Percentiles rank a stretch among this genome's conserved stretches.
Evolutionary conservation across 345 rosid species (phyloP).

Genomic region (Euphorbia tirucalli): DNA sequence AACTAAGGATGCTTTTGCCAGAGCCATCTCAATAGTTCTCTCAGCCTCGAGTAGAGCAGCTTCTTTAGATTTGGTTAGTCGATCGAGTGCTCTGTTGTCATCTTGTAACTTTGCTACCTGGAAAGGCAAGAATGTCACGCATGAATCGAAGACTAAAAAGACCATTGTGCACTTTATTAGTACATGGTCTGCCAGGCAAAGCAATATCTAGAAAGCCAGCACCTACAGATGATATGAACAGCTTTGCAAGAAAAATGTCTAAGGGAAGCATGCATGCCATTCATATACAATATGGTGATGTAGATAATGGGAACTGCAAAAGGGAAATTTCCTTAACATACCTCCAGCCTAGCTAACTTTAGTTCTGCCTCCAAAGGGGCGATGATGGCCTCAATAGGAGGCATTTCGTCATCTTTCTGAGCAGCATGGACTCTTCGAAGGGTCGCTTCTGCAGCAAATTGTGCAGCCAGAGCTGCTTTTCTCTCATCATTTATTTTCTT

Average conservation of each 20-base stretch:
- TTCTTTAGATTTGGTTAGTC: constrained; percentile 54
- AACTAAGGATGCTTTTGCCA: constrained; percentile 49
- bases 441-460: constrained; percentile 54
- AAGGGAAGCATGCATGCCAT: not conserved
- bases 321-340: constrained; percentile 17
- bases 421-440: constrained; percentile 56
- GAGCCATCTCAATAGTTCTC: constrained; percentile 46
- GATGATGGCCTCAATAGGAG: constrained; percentile 55
- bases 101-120: constrained; percentile 47
- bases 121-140: constrained; percentile 7
- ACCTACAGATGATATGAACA: not conserved
- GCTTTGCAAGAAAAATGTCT: not conserved
- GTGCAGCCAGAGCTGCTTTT: constrained; percentile 46
- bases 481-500: constrained; percentile 50
- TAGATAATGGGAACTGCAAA: constrained; percentile 8
- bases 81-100: constrained; percentile 47
- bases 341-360: constrained; percentile 47
- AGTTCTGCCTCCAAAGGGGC: constrained; percentile 52
- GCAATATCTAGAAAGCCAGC: not conserved
- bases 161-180: not conserved
- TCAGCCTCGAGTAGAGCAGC: constrained; percentile 54
- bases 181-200: not conserved
- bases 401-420: constrained; percentile 54
- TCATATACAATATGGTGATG: not conserved
- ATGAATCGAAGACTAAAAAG: not conserved